These are phyloP conservation scores for Bryoerythrophyllum caledonicum DNA, from an alignment of 225 moss, liverwort and hornwort genomes.

Conservation along the genomic window DNA sequence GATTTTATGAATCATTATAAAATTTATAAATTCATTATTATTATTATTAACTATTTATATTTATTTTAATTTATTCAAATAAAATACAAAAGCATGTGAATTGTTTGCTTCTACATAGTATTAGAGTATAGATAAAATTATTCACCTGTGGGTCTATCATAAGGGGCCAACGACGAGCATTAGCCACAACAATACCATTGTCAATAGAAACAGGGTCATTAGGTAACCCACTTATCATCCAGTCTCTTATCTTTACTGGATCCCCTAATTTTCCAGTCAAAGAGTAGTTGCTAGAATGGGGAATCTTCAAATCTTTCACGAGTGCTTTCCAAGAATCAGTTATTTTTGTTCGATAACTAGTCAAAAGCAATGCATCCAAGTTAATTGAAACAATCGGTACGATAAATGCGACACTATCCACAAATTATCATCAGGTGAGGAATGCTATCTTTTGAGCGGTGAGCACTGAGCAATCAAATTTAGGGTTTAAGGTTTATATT, in stretches of 20 bases:
- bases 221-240: conserved; percentile 94
- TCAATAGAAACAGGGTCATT: conserved; percentile 92
- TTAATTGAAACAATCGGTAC: not conserved
- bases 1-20: too few species aligned
- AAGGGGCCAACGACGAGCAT: conserved; percentile 91
- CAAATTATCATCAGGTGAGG: too few species aligned
- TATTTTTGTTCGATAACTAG: conserved; percentile 76
- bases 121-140: accelerated
- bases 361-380: not conserved
- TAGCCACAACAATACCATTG: conserved; percentile 80
- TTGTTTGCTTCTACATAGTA: not conserved
- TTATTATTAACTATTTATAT: too few species aligned
- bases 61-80: not conserved
- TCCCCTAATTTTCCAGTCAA: conserved; percentile 67
- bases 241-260: conserved; percentile 73
- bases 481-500: too few species aligned
- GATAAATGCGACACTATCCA: too few species aligned
- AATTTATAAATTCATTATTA: too few species aligned
- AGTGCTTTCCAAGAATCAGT: conserved; percentile 71
- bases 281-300: conserved; percentile 64
- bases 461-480: too few species aligned
- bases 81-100: not conserved
- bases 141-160: conserved; percentile 95
- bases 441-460: too few species aligned
- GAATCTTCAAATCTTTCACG: conserved; percentile 55